Evolutionary conservation across 768 basidiomycete species (phyloP).

Genomic region (Tricholoma sp.): DNA sequence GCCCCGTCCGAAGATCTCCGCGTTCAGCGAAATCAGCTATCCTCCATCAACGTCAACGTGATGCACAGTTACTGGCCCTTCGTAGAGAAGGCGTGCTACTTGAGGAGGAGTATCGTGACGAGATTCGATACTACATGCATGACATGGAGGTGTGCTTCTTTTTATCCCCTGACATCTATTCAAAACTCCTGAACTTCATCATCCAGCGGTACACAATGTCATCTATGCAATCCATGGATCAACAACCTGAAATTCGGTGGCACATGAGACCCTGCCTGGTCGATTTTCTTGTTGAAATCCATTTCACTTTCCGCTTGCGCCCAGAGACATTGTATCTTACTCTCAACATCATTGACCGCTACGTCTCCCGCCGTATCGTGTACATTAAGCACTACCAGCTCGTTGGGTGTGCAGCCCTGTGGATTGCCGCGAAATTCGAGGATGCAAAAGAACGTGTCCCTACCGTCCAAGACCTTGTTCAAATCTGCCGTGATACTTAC

Average conservation of each 20-base stretch:
- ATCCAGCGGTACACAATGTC: slow-evolving; percentile 72
- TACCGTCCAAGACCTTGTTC: slow-evolving; percentile 87
- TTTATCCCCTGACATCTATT: slow-evolving; percentile 14
- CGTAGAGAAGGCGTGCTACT: slow-evolving; percentile 72
- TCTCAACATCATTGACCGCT: slow-evolving; percentile 98
- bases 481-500: slow-evolving; percentile 95
- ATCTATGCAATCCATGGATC: slow-evolving; percentile 95
- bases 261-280: slow-evolving; percentile 99
- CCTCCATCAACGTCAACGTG: slow-evolving; percentile 62
- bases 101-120: slow-evolving; percentile 94
- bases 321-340: slow-evolving; percentile 99
- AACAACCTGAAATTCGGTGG: slow-evolving; percentile 98
- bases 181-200: background rate
- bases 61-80: slow-evolving; percentile 62
- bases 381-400: slow-evolving; percentile 99
- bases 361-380: slow-evolving; percentile 96
- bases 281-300: slow-evolving; percentile 98
- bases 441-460: slow-evolving; percentile 98
- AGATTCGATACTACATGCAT: slow-evolving; percentile 92
- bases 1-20: slow-evolving; percentile 55
- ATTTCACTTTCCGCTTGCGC: slow-evolving; percentile 94
- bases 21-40: slow-evolving; percentile 58
- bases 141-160: slow-evolving; percentile 88
- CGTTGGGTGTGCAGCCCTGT: slow-evolving; percentile 95
- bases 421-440: slow-evolving; percentile 99